phyloP scores from a whole-genome alignment of 768 basidiomycete species.

The Hydnomerulius pinastri region DNA sequence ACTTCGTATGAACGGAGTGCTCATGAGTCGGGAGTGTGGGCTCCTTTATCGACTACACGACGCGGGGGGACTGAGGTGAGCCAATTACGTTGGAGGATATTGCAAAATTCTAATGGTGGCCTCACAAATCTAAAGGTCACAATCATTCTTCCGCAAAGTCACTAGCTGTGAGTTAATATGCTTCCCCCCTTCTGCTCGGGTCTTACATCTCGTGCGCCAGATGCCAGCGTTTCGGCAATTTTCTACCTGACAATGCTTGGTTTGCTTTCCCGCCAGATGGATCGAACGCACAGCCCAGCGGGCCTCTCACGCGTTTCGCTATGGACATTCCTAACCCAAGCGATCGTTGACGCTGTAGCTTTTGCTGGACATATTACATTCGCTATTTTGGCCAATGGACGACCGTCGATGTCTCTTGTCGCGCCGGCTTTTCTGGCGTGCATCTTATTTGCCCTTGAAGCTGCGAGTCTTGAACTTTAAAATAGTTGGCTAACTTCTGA shows the following conservation, averaged over 20 bases:
- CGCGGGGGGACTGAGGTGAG: conserved; percentile 70
- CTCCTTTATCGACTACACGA: conserved; percentile 66
- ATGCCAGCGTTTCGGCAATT: conserved; percentile 71
- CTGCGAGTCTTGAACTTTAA: conserved; percentile 55
- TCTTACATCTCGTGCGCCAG: conserved; percentile 38
- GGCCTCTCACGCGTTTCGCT: conserved; percentile 77
- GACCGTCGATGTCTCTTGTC: conserved; percentile 77
- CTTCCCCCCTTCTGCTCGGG: not conserved
- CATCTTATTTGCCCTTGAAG: conserved; percentile 78
- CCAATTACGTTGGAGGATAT: not conserved
- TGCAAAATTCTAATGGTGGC: conserved; percentile 1
- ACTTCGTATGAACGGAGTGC: conserved; percentile 59
- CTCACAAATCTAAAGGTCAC: conserved; percentile 40
- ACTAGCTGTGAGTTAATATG: conserved; percentile 52
- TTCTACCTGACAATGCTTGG: conserved; percentile 66
- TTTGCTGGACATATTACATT: conserved; percentile 91
- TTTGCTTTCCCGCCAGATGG: conserved; percentile 73
- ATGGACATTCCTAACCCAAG: conserved; percentile 81
- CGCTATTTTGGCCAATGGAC: conserved; percentile 81
- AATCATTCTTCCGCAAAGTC: conserved; percentile 73
- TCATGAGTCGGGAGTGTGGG: conserved; percentile 82
- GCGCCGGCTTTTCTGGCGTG: conserved; percentile 86
- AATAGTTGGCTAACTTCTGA: not conserved
- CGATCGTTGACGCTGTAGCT: conserved; percentile 77
- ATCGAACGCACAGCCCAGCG: conserved; percentile 74